These are phyloP conservation scores for Panicum miliaceum DNA, from an alignment of 176 grass and related monocot genomes.

Conservation along the genomic window DNA sequence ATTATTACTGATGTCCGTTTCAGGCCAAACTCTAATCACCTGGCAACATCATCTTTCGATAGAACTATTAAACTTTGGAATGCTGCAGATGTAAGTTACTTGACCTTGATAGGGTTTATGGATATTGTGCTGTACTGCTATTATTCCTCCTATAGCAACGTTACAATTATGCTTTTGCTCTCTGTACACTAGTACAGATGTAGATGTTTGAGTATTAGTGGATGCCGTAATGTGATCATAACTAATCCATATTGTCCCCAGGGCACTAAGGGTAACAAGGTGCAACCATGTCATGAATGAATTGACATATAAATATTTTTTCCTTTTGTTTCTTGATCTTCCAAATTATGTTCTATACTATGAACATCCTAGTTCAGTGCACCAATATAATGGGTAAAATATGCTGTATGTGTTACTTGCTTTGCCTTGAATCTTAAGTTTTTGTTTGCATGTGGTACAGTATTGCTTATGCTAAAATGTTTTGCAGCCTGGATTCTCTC, in stretches of 20 bases:
- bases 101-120: not conserved
- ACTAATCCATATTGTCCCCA: not conserved
- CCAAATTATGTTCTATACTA: conserved; percentile 1
- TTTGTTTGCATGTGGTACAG: not conserved
- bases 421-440: conserved; percentile 18
- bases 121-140: not conserved
- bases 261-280: conserved; percentile 7
- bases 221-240: conserved; percentile 8
- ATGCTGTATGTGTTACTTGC: not conserved
- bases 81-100: conserved; percentile 74
- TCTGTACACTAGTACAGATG: not conserved
- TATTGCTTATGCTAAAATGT: conserved; percentile 31
- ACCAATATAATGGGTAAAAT: conserved; percentile 13
- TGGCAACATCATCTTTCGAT: conserved; percentile 98
- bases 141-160: conserved; percentile 1
- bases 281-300: not conserved
- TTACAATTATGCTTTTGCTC: not conserved
- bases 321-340: not conserved
- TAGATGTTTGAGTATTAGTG: not conserved
- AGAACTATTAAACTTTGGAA: conserved; percentile 87
- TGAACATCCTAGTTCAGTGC: conserved; percentile 10
- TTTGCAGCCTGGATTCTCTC: conserved; percentile 82
- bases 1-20: conserved; percentile 97
- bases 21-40: conserved; percentile 77
- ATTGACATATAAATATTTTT: too few relatives aligned